A percentile compares a stretch with the other conserved stretches of the same genome.
Evolutionary conservation across 345 rosid species (phyloP).

Genomic region (Brassica incana): DNA sequence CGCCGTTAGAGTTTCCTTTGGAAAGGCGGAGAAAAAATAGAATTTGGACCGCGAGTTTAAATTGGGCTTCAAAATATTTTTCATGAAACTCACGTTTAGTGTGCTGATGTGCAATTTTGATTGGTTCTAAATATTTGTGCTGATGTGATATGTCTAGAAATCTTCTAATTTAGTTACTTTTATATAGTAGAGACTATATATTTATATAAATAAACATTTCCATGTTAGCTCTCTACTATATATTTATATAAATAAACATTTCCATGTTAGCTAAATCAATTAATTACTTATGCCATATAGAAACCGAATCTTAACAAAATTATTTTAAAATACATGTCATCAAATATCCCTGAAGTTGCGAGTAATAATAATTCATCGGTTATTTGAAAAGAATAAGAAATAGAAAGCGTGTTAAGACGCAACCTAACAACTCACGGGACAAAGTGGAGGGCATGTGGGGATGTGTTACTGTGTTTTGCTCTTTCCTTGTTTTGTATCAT

Average conservation of each 20-base stretch:
- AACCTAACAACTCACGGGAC: conserved; percentile 37
- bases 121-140: no score
- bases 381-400: not conserved
- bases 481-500: conserved; percentile 31
- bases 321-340: not conserved
- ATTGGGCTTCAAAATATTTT: no score
- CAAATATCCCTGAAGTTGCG: not conserved
- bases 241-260: not conserved
- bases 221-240: not conserved
- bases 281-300: not conserved
- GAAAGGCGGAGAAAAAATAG: no score
- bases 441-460: conserved; percentile 40
- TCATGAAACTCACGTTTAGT: no score
- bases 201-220: not conserved
- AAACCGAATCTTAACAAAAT: not conserved
- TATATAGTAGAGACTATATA: no score
- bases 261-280: not conserved
- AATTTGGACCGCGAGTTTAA: no score
- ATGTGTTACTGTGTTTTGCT: conserved; percentile 30
- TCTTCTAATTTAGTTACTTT: no score
- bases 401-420: conserved; percentile 26
- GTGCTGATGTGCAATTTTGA: no score
- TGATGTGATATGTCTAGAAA: no score
- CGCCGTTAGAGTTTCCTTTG: no score
- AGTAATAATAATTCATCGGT: not conserved